Evolutionary conservation across 1,284 basidiomycete genomes (phyloP).

Genomic region (Tilletia walkeri): DNA sequence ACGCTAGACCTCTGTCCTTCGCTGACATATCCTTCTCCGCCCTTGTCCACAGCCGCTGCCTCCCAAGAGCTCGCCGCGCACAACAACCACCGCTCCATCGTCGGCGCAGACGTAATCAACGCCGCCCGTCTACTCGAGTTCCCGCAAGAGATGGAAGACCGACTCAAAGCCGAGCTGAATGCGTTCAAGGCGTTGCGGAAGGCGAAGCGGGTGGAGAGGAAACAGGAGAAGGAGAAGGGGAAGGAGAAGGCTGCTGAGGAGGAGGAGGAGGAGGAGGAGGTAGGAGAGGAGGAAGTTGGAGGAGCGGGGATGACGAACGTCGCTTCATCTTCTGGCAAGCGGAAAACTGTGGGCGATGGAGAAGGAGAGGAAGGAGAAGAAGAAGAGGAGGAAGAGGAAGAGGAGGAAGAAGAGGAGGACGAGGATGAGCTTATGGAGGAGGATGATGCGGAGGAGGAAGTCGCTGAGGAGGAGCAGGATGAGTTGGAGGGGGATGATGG

Average conservation of each 20-base stretch:
- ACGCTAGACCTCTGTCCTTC: neutral
- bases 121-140: slow-evolving; percentile 12
- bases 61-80: slow-evolving; percentile 14
- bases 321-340: neutral
- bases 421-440: neutral
- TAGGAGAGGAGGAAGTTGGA: neutral
- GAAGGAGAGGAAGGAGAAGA: neutral
- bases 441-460: neutral
- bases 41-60: slow-evolving; percentile 6
- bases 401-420: slow-evolving; percentile 3
- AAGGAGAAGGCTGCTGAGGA: slow-evolving; percentile 21
- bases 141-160: slow-evolving; percentile 6
- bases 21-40: neutral
- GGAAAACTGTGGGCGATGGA: neutral
- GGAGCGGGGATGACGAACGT: neutral
- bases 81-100: slow-evolving; percentile 6
- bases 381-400: slow-evolving; percentile 14
- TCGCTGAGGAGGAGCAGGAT: neutral
- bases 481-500: neutral
- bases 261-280: slow-evolving; percentile 18
- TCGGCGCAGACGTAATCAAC: slow-evolving; percentile 7
- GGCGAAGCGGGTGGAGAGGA: neutral
- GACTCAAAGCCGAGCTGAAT: neutral
- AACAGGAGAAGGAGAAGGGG: slow-evolving; percentile 17
- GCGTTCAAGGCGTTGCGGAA: slow-evolving; percentile 9